A percentile compares a stretch with the other conserved stretches of the same genome.
These are phyloP conservation scores for Neurospora discreta DNA, from an alignment of 495 filamentous ascomycete species.

Conservation along the genomic window DNA sequence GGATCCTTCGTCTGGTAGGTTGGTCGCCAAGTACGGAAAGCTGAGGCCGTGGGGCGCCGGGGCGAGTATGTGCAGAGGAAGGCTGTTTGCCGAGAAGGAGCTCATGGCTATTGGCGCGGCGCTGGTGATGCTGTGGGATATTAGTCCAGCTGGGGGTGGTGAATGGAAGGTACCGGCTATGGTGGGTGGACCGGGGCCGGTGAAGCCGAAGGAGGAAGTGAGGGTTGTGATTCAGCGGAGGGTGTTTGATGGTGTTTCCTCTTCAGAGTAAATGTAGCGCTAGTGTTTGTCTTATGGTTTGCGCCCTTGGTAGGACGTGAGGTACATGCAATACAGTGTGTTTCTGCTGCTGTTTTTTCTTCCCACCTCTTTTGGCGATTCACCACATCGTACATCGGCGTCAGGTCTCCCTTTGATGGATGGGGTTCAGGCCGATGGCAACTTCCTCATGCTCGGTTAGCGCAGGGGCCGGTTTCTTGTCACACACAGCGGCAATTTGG, in stretches of 20 bases:
- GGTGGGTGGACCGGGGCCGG: neutral
- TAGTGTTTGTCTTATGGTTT: too few species aligned
- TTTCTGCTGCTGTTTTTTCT: too few species aligned
- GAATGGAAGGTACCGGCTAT: neutral
- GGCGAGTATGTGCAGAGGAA: constrained; percentile 7
- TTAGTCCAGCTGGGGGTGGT: constrained; percentile 2
- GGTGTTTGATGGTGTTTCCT: neutral
- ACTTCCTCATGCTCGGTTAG: too few species aligned
- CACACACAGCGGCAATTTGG: too few species aligned
- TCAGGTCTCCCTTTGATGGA: too few species aligned
- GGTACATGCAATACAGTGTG: too few species aligned
- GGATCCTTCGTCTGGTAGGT: neutral
- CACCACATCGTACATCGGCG: too few species aligned
- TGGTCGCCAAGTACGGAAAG: constrained; percentile 3
- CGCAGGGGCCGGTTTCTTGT: too few species aligned
- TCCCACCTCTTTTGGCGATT: too few species aligned
- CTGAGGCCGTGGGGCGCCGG: constrained; percentile 10
- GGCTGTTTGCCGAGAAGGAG: constrained; percentile 15
- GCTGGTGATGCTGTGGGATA: constrained; percentile 11
- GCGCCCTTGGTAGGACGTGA: neutral
- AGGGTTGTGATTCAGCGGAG: constrained; percentile 1
- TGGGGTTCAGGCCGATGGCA: too few species aligned
- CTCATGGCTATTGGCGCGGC: constrained; percentile 6
- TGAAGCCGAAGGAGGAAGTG: constrained; percentile 2
- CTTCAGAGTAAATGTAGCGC: neutral